Evolutionary conservation across 1,284 basidiomycete genomes (phyloP).

Genomic region (Sporisorium scitamineum): DNA sequence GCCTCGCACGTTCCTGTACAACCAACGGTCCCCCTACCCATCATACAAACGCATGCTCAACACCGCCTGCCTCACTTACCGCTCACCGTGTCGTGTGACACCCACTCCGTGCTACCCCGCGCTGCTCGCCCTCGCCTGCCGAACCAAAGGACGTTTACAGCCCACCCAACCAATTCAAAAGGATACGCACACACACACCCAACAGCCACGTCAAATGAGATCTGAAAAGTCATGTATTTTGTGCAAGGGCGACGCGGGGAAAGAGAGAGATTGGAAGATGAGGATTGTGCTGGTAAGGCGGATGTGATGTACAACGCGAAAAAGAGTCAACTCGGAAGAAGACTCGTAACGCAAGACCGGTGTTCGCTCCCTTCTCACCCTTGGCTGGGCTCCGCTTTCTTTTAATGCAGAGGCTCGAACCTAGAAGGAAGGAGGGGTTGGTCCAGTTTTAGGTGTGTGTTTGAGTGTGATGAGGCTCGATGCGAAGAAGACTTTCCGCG

Average conservation of each 20-base stretch:
- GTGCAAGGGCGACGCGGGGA: slow-evolving; percentile 46
- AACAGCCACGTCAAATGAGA: neutral
- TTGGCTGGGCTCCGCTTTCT: slow-evolving; percentile 13
- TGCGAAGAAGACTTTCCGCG: neutral
- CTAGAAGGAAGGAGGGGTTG: slow-evolving; percentile 18
- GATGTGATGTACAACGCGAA: slow-evolving; percentile 45
- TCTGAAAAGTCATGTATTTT: slow-evolving; percentile 48
- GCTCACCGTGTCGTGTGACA: slow-evolving; percentile 6
- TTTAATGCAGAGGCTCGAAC: slow-evolving; percentile 1
- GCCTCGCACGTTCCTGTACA: neutral
- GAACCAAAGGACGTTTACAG: neutral
- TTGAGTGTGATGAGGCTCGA: neutral
- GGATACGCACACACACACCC: neutral
- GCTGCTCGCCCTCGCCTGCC: neutral
- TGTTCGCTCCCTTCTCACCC: slow-evolving; percentile 25
- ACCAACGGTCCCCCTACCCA: neutral
- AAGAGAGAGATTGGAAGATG: slow-evolving; percentile 21
- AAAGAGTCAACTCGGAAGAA: slow-evolving; percentile 7
- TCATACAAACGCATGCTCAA: neutral
- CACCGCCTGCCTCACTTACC: too few relatives aligned
- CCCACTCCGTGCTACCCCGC: neutral
- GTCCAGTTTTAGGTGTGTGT: slow-evolving; percentile 20
- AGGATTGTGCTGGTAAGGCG: slow-evolving; percentile 22
- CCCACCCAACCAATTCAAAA: neutral
- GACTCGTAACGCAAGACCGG: slow-evolving; percentile 34